These are phyloP conservation scores for Veloboletus limbatus DNA, from an alignment of 1,284 basidiomycete species.

Conservation along the genomic window DNA sequence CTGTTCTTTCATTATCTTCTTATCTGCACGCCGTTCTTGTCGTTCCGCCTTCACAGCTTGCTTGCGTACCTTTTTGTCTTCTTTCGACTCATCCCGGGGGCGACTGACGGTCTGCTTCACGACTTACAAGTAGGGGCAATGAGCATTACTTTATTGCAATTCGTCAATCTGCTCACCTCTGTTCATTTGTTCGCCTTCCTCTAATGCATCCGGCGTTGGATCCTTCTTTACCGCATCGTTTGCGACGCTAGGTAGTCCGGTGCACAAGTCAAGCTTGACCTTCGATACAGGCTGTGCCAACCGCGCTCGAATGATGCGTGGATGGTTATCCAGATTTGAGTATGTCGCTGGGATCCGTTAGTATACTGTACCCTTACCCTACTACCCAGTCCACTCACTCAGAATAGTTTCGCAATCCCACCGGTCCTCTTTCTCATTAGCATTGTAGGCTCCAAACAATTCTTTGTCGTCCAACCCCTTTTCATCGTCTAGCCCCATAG, in stretches of 20 bases:
- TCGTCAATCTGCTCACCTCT: conserved; percentile 16
- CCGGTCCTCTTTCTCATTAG: conserved; percentile 61
- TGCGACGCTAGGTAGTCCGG: conserved; percentile 65
- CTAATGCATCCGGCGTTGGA: conserved; percentile 12
- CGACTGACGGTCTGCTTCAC: conserved; percentile 57
- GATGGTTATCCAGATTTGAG: conserved; percentile 93
- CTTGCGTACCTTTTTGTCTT: conserved; percentile 88
- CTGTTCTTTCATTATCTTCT: conserved; percentile 75
- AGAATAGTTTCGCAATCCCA: conserved; percentile 97
- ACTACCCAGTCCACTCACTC: conserved; percentile 53
- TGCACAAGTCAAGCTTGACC: conserved; percentile 71
- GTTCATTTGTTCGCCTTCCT: conserved; percentile 33
- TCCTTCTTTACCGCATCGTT: conserved; percentile 16
- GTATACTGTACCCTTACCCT: not conserved
- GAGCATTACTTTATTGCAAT: not conserved
- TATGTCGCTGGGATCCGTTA: conserved; percentile 75
- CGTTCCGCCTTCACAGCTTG: conserved; percentile 82
- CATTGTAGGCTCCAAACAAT: conserved; percentile 49
- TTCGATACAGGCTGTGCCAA: conserved; percentile 53
- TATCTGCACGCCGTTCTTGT: conserved; percentile 72
- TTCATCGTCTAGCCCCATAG: conserved; percentile 34
- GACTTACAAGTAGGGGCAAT: conserved; percentile 25
- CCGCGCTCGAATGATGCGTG: conserved; percentile 74
- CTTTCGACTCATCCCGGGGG: conserved; percentile 75
- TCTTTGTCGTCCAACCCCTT: conserved; percentile 49